Percentiles rank a stretch among this genome's conserved stretches.
Conservation (phyloP, 352 stramenopile genomes). For the Poterioochromonas sp. region DNA sequence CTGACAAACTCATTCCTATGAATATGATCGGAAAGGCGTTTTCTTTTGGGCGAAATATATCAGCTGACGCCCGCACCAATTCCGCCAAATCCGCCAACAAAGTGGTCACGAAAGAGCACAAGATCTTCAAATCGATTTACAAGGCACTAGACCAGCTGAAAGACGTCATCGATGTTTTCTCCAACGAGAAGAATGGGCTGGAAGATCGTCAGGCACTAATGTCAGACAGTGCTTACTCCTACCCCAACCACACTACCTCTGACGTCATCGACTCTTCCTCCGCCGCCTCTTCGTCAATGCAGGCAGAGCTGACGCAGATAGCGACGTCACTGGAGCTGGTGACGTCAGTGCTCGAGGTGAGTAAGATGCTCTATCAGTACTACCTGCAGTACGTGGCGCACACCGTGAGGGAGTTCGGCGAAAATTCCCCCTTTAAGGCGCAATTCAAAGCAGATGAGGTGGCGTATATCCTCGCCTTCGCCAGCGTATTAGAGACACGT, state of each 20-base stretch:
- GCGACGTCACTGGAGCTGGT: too few relatives aligned
- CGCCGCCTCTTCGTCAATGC: too few relatives aligned
- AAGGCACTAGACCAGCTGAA: neutral
- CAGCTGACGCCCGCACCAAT: neutral
- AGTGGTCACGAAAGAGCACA: constrained; percentile 7
- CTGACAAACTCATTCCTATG: constrained; percentile 3
- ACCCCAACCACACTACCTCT: too few relatives aligned
- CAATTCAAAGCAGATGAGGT: constrained; percentile 1
- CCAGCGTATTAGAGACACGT: neutral
- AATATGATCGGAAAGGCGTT: neutral
- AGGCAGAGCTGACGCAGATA: too few relatives aligned
- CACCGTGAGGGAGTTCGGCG: neutral
- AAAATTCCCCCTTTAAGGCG: neutral
- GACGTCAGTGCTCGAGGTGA: neutral
- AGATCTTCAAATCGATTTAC: neutral
- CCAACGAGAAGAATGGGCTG: too few relatives aligned
- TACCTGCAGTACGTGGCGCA: constrained; percentile 6
- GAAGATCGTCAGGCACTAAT: too few relatives aligned
- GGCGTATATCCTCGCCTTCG: neutral
- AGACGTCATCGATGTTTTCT: constrained; percentile 15
- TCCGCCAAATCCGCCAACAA: neutral
- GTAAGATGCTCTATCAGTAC: neutral
- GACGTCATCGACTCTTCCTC: too few relatives aligned
- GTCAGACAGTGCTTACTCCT: too few relatives aligned
- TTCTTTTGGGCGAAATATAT: neutral